These are phyloP conservation scores for Fraxinus nigra DNA, from an alignment of 305 asterid genomes.

Conservation along the genomic window DNA sequence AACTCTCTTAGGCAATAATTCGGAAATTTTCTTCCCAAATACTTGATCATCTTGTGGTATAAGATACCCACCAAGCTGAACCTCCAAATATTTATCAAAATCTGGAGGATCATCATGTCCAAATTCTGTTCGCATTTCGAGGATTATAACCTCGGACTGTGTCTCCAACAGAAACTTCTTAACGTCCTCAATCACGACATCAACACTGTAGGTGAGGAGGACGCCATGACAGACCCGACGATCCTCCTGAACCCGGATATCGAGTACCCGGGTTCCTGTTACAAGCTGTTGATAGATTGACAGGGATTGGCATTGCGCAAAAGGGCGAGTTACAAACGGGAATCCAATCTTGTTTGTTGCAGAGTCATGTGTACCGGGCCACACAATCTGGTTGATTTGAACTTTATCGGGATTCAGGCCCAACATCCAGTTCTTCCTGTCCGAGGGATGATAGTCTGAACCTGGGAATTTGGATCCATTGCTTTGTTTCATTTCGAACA, in stretches of 20 bases:
- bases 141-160: constrained; percentile 59
- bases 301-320: constrained; percentile 74
- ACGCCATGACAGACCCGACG: constrained; percentile 79
- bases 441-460: constrained; percentile 56
- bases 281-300: constrained; percentile 71
- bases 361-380: constrained; percentile 93
- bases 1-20: constrained; percentile 66
- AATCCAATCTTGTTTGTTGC: constrained; percentile 83
- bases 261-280: constrained; percentile 64
- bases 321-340: constrained; percentile 66
- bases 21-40: constrained; percentile 56
- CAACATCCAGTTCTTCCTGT: constrained; percentile 80
- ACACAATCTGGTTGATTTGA: constrained; percentile 66
- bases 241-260: constrained; percentile 75
- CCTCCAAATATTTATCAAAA: constrained; percentile 57
- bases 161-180: constrained; percentile 68
- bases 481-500: constrained; percentile 43
- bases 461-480: constrained; percentile 59
- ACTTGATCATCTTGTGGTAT: constrained; percentile 69
- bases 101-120: constrained; percentile 90
- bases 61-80: constrained; percentile 57
- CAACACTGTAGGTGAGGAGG: constrained; percentile 56
- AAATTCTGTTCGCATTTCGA: constrained; percentile 82
- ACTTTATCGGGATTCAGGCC: constrained; percentile 48
- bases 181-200: constrained; percentile 58